These are phyloP conservation scores for Eucalyptus marginata DNA, from an alignment of 345 rosid species.

Conservation along the genomic window DNA sequence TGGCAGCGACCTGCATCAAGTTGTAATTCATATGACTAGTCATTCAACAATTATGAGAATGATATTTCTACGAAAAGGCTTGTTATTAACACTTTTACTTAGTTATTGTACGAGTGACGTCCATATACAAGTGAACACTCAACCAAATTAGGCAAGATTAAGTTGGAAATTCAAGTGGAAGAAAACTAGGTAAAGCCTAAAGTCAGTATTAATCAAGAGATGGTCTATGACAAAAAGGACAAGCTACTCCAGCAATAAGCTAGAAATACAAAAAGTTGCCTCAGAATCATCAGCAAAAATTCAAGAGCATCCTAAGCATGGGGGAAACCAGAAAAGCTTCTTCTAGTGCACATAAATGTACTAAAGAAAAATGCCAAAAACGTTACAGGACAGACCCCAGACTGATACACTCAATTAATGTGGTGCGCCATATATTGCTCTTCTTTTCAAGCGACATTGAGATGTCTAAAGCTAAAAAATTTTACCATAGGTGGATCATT, in stretches of 20 bases:
- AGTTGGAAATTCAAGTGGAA: neutral
- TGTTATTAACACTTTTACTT: neutral
- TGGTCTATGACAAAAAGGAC: neutral
- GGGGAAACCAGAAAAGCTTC: neutral
- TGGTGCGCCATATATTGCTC: neutral
- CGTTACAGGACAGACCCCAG: neutral
- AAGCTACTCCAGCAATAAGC: neutral
- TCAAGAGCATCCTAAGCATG: neutral
- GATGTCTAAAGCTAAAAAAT: neutral
- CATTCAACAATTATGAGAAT: neutral
- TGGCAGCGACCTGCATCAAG: slow-evolving; percentile 54
- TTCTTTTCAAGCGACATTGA: neutral
- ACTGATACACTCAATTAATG: neutral
- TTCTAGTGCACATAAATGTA: neutral
- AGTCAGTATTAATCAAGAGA: neutral
- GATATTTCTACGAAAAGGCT: neutral
- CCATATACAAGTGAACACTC: neutral
- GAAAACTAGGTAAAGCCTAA: neutral
- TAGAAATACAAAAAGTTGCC: neutral
- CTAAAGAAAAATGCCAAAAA: neutral
- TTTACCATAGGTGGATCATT: neutral
- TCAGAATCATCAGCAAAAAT: neutral
- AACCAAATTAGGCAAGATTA: neutral
- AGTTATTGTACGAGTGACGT: neutral
- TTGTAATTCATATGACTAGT: neutral